Evolutionary conservation across 2,329 filamentous ascomycete species (phyloP).

Genomic region (Cladosporium velox): DNA sequence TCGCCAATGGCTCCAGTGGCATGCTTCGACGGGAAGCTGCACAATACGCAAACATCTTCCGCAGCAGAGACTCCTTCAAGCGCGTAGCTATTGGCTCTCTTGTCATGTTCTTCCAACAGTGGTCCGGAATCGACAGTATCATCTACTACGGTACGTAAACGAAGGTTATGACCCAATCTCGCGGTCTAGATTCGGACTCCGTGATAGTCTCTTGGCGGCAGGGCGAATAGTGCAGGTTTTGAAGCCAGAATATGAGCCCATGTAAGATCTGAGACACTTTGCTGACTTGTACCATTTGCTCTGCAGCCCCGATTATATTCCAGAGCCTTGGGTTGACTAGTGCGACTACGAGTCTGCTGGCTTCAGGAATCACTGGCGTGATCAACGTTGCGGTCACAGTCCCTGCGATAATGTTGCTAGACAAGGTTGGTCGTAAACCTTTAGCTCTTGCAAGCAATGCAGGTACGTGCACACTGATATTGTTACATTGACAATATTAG

Average conservation of each 20-base stretch:
- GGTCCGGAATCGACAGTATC: slow-evolving; percentile 46
- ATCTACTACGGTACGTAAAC: slow-evolving; percentile 22
- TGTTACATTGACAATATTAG: slow-evolving; percentile 22
- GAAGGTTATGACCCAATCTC: too few species aligned
- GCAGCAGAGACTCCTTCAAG: slow-evolving; percentile 28
- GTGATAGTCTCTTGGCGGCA: too few species aligned
- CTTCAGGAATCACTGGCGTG: slow-evolving; percentile 69
- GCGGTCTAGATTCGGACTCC: too few species aligned
- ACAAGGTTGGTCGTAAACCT: slow-evolving; percentile 65
- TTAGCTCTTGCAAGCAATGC: slow-evolving; percentile 37
- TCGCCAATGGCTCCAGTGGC: neutral
- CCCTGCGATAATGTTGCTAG: slow-evolving; percentile 64
- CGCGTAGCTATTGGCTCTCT: slow-evolving; percentile 26
- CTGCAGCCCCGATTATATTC: slow-evolving; percentile 46
- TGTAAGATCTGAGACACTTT: too few species aligned
- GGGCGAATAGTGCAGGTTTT: too few species aligned
- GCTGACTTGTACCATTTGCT: neutral
- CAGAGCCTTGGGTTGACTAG: slow-evolving; percentile 18
- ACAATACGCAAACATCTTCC: slow-evolving; percentile 28
- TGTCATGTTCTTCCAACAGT: slow-evolving; percentile 30
- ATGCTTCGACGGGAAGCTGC: neutral
- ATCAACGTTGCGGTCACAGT: slow-evolving; percentile 68
- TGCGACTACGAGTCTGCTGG: slow-evolving; percentile 54
- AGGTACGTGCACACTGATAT: slow-evolving; percentile 34
- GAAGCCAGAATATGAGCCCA: too few species aligned